Evolutionary conservation across 148 eudicot species (phyloP), one percentile per base, ranked within the genome.

Genomic region (Fagopyrum tataricum): DNA sequence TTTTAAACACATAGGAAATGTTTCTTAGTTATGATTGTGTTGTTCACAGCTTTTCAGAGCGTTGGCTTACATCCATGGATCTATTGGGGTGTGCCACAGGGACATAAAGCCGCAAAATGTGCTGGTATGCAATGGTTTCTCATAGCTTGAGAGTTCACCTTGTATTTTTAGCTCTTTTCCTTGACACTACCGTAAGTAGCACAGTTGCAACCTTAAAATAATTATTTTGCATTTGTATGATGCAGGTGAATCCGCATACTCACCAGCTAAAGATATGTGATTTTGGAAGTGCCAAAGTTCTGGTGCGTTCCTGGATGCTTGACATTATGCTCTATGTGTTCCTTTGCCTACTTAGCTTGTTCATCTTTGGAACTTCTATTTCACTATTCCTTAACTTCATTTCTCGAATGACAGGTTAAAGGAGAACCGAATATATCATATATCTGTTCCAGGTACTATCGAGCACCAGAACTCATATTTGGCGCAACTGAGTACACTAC

Each of bases 401-500:
- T 43, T 73, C 5, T 10, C 31, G 41, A 73, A 73, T 73, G 62
- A 11, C 75, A 73, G 75, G 68, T 73, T 10, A 74, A 74, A 64
- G 76, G 76, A 42, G 76, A 74, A 24, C 71, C 71, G 2, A 74
- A 74, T 48, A 74, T 74, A 40, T 74, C 76, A 8, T 74, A 74
- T 20, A 74, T 74, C 44, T 74, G 76, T 31, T 74, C 76, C 7
- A 74, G 76, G 44, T 74, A 74, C 37, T 74, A 74, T 37, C 47
- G 76, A 74, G 76, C 76, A 21, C 76, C 76, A 11, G 76, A 74
- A 44, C 71, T 74, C 31, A 74, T 74, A 44, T 74, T 74, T 66
- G 75, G 76, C 18, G 76, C 76, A 23, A 74, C 76, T 66, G 76
- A 74, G 75, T 74, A 74, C 59, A 74, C 76, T 8, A 74, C 76